Percentiles rank a stretch among this genome's conserved stretches.
phyloP scores from a whole-genome alignment of 148 eudicot genomes.

The Chenopodium formosanum region DNA sequence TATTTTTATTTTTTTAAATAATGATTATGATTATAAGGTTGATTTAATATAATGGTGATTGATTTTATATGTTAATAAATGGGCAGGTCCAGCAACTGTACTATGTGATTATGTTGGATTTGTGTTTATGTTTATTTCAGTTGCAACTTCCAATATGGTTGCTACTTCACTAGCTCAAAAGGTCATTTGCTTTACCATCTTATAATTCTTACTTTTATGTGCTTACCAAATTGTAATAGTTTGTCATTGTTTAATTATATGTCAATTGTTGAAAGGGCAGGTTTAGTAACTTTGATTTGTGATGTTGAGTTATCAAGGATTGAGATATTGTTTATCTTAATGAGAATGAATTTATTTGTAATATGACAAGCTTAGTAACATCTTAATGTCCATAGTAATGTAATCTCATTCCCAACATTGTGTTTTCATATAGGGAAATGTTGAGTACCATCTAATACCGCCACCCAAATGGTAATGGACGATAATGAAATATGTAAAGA shows the following conservation, averaged over 20 bases:
- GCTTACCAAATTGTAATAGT: not conserved
- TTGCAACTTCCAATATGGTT: slow-evolving; percentile 95
- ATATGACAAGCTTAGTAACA: too few species aligned
- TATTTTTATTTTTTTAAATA: not conserved
- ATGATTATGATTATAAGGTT: not conserved
- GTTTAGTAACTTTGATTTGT: too few species aligned
- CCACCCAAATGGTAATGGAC: too few species aligned
- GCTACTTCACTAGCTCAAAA: slow-evolving; percentile 83
- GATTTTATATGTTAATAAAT: slow-evolving; percentile 15
- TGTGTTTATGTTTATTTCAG: slow-evolving; percentile 87
- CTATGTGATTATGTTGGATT: slow-evolving; percentile 75
- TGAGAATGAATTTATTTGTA: too few species aligned
- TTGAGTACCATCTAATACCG: too few species aligned
- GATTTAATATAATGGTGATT: not conserved
- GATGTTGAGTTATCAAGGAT: not conserved
- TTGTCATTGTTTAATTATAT: too few species aligned
- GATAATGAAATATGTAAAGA: too few species aligned
- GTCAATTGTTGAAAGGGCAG: too few species aligned
- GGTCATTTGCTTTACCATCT: slow-evolving; percentile 41
- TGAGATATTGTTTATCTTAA: not conserved
- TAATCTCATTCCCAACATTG: too few species aligned
- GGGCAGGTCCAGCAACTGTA: slow-evolving; percentile 93
- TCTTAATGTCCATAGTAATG: too few species aligned
- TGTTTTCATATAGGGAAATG: too few species aligned
- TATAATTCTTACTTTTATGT: not conserved